Percentiles rank a stretch among this genome's conserved stretches.
These are phyloP conservation scores for Coffea canephora DNA, from an alignment of 257 asterid genomes.

Conservation along the genomic window DNA sequence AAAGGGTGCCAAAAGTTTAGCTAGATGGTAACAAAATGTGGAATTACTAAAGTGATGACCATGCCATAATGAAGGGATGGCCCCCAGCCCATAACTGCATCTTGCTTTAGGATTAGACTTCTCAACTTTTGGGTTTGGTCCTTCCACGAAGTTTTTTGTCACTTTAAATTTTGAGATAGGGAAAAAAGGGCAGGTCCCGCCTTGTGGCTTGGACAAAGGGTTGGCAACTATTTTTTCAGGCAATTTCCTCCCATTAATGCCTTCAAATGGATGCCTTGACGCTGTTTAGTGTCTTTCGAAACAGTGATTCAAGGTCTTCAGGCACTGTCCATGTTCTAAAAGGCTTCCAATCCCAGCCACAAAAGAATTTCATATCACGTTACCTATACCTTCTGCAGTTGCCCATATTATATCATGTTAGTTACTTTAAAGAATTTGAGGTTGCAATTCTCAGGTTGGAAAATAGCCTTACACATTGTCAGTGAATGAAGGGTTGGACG, in stretches of 20 bases:
- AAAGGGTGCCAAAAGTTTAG: slow-evolving; percentile 14
- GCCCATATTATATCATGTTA: slow-evolving; percentile 14
- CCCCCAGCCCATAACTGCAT: slow-evolving; percentile 36
- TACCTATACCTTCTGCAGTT: background rate
- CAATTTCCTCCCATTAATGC: background rate
- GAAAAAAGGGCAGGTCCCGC: slow-evolving; percentile 15
- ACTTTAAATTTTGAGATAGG: slow-evolving; percentile 1
- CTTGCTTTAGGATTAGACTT: slow-evolving; percentile 42
- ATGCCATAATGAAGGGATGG: slow-evolving; percentile 37
- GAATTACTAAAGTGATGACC: slow-evolving; percentile 30
- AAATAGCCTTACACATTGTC: slow-evolving; percentile 11
- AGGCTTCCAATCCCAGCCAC: slow-evolving; percentile 11
- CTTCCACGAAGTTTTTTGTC: slow-evolving; percentile 13
- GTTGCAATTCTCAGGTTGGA: background rate
- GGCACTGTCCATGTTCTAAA: background rate
- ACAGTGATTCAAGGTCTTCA: background rate
- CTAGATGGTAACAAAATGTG: slow-evolving; percentile 1
- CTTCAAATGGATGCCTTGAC: background rate
- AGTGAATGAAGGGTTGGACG: background rate
- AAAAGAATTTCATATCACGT: background rate
- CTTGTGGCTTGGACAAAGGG: background rate
- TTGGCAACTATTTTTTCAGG: slow-evolving; percentile 3
- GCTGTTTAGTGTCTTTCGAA: background rate
- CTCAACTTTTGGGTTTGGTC: slow-evolving; percentile 21
- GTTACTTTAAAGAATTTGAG: slow-evolving; percentile 5